Evolutionary conservation across 129 eudicot species (phyloP).

Genomic region (Flaveria trinervia): DNA sequence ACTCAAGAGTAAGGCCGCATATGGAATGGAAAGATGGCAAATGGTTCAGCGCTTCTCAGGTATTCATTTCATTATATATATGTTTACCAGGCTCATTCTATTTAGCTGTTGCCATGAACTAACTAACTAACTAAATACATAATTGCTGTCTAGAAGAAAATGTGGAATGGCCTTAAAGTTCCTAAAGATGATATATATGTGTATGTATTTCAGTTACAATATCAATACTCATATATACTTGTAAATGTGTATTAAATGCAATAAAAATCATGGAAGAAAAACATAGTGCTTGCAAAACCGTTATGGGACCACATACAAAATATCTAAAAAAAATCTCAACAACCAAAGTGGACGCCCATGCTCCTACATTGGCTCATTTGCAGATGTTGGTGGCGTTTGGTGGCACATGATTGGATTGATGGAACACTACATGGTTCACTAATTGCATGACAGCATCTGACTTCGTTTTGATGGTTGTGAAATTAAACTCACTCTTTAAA

Average conservation of each 20-base stretch:
- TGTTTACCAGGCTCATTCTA: not conserved
- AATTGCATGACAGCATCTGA: too few species aligned
- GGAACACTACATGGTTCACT: too few species aligned
- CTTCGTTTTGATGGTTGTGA: too few species aligned
- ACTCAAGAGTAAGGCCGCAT: constrained; percentile 61
- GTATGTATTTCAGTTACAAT: not conserved
- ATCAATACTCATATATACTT: not conserved
- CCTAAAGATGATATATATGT: constrained; percentile 1
- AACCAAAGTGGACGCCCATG: too few species aligned
- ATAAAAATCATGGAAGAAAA: too few species aligned
- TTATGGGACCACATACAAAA: too few species aligned
- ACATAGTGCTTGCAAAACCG: too few species aligned
- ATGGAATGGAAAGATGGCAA: constrained; percentile 88
- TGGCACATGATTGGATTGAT: too few species aligned
- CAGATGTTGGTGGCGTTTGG: too few species aligned
- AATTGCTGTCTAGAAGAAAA: not conserved
- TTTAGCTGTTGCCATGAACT: not conserved
- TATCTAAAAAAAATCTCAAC: too few species aligned
- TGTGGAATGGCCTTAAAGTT: not conserved
- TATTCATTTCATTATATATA: constrained; percentile 31
- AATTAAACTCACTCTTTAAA: too few species aligned
- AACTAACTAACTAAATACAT: not conserved
- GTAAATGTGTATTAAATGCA: not conserved
- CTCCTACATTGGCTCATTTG: too few species aligned
- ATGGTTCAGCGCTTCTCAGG: constrained; percentile 85